Evolutionary conservation across 805 yeast genomes (phyloP).

Genomic region (Candida railenensis): DNA sequence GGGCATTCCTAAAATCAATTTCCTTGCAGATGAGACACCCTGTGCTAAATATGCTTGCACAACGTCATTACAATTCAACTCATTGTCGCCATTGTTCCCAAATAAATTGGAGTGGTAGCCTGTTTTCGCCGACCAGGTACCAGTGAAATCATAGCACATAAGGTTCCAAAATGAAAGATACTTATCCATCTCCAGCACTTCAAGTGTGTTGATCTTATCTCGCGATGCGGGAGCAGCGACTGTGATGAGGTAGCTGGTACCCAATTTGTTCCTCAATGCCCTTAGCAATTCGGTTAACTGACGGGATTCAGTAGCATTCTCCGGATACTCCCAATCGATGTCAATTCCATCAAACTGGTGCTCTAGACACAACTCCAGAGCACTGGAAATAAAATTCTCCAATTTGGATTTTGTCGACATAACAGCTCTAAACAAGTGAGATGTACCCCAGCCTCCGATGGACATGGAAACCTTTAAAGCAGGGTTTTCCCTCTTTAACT

Average conservation of each 20-base stretch:
- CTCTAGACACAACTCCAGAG: slow-evolving; percentile 45
- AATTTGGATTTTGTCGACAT: slow-evolving; percentile 23
- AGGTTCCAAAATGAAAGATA: slow-evolving; percentile 73
- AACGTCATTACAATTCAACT: slow-evolving; percentile 48
- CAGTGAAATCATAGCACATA: slow-evolving; percentile 89
- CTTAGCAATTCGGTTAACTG: slow-evolving; percentile 44
- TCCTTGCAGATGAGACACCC: slow-evolving; percentile 43
- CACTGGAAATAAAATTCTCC: slow-evolving; percentile 47
- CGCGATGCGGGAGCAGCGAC: slow-evolving; percentile 75
- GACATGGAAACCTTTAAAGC: slow-evolving; percentile 63
- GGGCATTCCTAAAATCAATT: slow-evolving; percentile 83
- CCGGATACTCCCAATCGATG: slow-evolving; percentile 93
- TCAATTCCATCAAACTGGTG: slow-evolving; percentile 88
- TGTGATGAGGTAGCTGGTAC: slow-evolving; percentile 43
- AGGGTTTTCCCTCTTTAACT: slow-evolving; percentile 40
- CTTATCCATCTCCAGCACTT: slow-evolving; percentile 54
- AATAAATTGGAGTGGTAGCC: slow-evolving; percentile 71
- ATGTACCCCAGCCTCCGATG: slow-evolving; percentile 77
- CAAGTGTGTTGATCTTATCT: slow-evolving; percentile 42
- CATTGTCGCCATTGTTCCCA: slow-evolving; percentile 40
- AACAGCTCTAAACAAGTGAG: slow-evolving; percentile 37
- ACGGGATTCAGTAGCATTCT: slow-evolving; percentile 42
- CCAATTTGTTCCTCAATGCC: slow-evolving; percentile 38
- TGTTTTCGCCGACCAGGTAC: slow-evolving; percentile 64
- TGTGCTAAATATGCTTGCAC: slow-evolving; percentile 40